A percentile compares a stretch with the other conserved stretches of the same genome.
phyloP scores from a whole-genome alignment of 2,329 filamentous ascomycete genomes.

The Dothidotthia symphoricarpi region DNA sequence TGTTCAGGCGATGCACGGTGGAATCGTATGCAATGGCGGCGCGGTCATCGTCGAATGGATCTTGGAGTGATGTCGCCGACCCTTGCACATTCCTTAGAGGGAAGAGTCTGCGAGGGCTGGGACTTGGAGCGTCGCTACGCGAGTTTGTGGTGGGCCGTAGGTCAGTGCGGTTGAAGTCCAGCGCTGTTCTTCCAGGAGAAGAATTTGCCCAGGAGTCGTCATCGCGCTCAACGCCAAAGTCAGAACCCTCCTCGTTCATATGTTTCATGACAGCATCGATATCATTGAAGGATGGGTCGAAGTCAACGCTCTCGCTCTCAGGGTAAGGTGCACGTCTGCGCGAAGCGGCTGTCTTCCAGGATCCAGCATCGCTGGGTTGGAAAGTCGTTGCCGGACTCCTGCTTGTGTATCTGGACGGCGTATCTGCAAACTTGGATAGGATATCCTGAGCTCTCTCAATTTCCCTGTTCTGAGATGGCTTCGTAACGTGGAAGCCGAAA shows the following conservation, averaged over 20 bases:
- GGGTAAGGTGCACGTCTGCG: constrained; percentile 35
- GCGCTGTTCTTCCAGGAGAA: constrained; percentile 34
- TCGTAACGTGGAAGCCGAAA: constrained; percentile 42
- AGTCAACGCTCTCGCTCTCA: constrained; percentile 40
- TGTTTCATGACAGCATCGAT: constrained; percentile 92
- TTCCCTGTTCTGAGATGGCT: constrained; percentile 34
- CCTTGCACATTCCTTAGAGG: constrained; percentile 27
- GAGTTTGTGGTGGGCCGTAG: constrained; percentile 44
- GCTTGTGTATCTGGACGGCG: constrained; percentile 26
- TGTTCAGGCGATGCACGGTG: constrained; percentile 63
- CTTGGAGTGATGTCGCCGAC: constrained; percentile 44
- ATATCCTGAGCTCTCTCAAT: constrained; percentile 16
- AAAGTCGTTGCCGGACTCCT: constrained; percentile 43
- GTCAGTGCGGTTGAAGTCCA: constrained; percentile 33
- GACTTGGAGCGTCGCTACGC: constrained; percentile 71
- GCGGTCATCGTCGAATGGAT: constrained; percentile 64
- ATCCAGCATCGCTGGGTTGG: constrained; percentile 42
- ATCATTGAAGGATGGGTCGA: constrained; percentile 65
- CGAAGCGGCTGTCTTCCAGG: constrained; percentile 40
- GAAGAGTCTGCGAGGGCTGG: constrained; percentile 60
- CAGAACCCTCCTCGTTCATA: constrained; percentile 70
- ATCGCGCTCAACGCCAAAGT: constrained; percentile 69
- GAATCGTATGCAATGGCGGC: constrained; percentile 55
- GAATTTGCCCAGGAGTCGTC: constrained; percentile 45
- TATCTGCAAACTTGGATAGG: constrained; percentile 8